Conservation (phyloP, 2,329 filamentous ascomycete genomes). For the Didymella pinodella region DNA sequence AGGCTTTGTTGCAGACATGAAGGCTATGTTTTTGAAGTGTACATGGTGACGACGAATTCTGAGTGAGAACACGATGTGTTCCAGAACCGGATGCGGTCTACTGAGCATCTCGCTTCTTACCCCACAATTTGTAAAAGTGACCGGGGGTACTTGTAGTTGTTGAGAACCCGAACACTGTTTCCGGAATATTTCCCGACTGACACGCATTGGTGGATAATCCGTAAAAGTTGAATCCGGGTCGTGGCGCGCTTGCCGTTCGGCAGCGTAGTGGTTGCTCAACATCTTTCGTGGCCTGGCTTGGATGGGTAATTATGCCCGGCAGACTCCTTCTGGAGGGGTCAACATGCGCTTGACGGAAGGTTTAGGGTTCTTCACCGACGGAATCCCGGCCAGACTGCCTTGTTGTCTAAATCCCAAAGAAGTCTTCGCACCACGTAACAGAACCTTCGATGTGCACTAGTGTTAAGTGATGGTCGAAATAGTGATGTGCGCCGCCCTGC, state of each 20-base stretch:
- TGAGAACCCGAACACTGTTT: conserved; percentile 13
- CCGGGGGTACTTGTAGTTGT: conserved; percentile 21
- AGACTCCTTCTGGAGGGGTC: neutral
- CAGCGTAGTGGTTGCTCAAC: neutral
- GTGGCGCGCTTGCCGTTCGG: neutral
- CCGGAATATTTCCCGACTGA: conserved; percentile 1
- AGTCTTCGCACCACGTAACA: neutral
- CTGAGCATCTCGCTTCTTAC: neutral
- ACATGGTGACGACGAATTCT: neutral
- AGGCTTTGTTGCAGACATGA: neutral
- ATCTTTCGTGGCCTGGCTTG: neutral
- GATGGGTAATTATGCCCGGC: neutral
- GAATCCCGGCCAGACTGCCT: too few species aligned
- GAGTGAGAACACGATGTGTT: too few species aligned
- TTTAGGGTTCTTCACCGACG: neutral
- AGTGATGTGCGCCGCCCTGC: neutral
- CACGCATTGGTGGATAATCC: conserved; percentile 22
- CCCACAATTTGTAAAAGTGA: conserved; percentile 33
- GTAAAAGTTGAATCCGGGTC: neutral
- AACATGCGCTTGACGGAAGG: neutral
- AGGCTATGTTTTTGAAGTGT: neutral
- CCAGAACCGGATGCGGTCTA: neutral
- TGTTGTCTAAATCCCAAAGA: too few species aligned
- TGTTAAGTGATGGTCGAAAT: neutral
- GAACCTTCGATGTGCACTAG: neutral